A percentile compares a stretch with the other conserved stretches of the same genome.
Conservation (phyloP, 352 stramenopile genomes). For the Globisporangium carolinianum region DNA sequence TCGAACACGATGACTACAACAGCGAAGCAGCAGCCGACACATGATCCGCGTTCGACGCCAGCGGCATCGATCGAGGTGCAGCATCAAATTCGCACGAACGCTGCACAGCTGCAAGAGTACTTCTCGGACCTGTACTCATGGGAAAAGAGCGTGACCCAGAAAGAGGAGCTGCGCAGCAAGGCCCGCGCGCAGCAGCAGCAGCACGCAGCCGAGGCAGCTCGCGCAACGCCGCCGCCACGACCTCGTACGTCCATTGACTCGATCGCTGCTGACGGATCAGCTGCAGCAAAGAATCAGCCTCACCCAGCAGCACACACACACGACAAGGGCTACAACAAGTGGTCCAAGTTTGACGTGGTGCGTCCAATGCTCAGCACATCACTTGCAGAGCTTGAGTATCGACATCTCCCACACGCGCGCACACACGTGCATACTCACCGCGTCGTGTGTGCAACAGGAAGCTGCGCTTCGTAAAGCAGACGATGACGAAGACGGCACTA, state of each 20-base stretch:
- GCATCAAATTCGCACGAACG: slow-evolving; percentile 78
- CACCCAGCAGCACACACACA: slow-evolving; percentile 69
- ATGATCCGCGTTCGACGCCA: too few species aligned
- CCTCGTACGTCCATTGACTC: neutral
- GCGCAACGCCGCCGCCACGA: neutral
- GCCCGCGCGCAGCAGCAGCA: slow-evolving; percentile 5
- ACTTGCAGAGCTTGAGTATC: too few species aligned
- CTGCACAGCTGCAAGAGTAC: slow-evolving; percentile 71
- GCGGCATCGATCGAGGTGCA: slow-evolving; percentile 41
- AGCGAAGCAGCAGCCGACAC: too few species aligned
- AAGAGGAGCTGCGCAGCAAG: slow-evolving; percentile 36
- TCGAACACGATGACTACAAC: too few species aligned
- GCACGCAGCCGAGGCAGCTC: neutral
- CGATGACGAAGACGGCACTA: slow-evolving; percentile 11
- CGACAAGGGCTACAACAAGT: slow-evolving; percentile 88
- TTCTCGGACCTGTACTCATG: slow-evolving; percentile 71
- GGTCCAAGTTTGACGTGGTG: slow-evolving; percentile 87
- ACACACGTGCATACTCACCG: too few species aligned
- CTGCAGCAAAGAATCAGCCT: slow-evolving; percentile 18
- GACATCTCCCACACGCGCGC: too few species aligned
- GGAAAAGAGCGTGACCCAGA: slow-evolving; percentile 63
- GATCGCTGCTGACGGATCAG: neutral
- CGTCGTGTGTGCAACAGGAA: slow-evolving; percentile 20
- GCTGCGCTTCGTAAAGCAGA: slow-evolving; percentile 34
- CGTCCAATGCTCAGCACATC: neutral